Base-by-base conservation (phyloP, 345 rosid genomes). In the Euphorbia lathyris region DNA sequence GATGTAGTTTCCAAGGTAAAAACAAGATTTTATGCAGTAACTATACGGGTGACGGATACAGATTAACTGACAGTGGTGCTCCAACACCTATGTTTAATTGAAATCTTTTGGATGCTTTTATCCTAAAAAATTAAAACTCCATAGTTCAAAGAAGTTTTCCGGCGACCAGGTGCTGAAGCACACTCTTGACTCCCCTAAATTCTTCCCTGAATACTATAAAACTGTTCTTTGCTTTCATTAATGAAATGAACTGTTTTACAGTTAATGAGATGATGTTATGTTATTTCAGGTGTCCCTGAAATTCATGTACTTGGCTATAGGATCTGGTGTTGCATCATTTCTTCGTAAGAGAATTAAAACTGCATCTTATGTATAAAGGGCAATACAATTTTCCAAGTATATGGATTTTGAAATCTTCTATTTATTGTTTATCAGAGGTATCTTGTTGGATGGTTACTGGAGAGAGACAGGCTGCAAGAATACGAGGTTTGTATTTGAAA, bases 401-500 rank as follows among this genome's bases (percentile, higher is more conserved):
- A 45, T 27, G 32, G 58, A 76, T 32, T 58, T 22, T 65, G n/a
- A 56, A 43, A 56, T 22, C 40, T 48, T 34, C 14, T 34, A 1
- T 13, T 78, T 66, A 16, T 36, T 73, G 38, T 61, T 85, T 71
- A 30, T 14, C 85, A 93, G 98, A 93, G 87, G 89, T 93, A 66
- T 63, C 86, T 66, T 87, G 89, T 56, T 93, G 97, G 98, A 93
- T 90, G 92, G 80, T 90, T 20, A 81, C 97, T 2, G 98, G 98
- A 56, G 98, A 93, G 71, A 84, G 96, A 66, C 97, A 93, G 68
- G 93, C 98, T 48, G 81, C 88, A 0, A 77, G 93, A 61, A 88
- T 93, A 66, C 79, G 98, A 57, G 81, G 77, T 38, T 66, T 86
- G 76, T 93, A 93, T 83, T 67, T 93, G 76, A 79, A 76, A 81